Conservation (phyloP, 345 rosid species). For the Sonneratia alba region DNA sequence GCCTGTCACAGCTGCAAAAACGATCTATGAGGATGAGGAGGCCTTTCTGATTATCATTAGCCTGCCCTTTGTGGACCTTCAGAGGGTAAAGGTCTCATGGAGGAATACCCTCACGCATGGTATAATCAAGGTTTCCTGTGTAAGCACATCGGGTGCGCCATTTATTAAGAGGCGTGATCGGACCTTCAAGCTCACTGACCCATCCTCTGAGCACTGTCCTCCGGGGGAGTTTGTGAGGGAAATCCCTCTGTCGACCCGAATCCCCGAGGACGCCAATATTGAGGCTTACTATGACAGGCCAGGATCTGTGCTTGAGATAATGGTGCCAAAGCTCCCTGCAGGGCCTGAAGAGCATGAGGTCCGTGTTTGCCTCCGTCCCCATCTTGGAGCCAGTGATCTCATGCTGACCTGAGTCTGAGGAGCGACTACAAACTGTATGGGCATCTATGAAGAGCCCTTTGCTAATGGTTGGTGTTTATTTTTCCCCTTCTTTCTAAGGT, state of each 20-base stretch:
- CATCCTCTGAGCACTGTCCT: conserved; percentile 90
- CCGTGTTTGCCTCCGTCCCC: conserved; percentile 82
- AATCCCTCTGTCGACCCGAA: conserved; percentile 72
- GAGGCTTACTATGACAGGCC: conserved; percentile 88
- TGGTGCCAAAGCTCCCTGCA: conserved; percentile 75
- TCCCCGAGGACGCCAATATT: conserved; percentile 90
- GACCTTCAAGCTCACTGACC: conserved; percentile 89
- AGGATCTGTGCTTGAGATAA: conserved; percentile 87
- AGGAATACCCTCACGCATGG: conserved; percentile 76
- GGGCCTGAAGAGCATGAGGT: conserved; percentile 96
- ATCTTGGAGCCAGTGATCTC: conserved; percentile 60
- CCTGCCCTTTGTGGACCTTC: conserved; percentile 85
- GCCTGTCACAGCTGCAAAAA: conserved; percentile 91
- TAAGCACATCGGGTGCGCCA: conserved; percentile 72
- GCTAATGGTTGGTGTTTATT: background rate
- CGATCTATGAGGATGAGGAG: conserved; percentile 81
- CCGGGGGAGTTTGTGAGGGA: conserved; percentile 96
- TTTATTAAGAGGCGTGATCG: conserved; percentile 79
- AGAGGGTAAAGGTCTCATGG: conserved; percentile 96
- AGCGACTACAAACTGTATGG: background rate
- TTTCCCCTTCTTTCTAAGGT: background rate
- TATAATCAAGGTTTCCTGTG: conserved; percentile 73
- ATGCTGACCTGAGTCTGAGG: conserved; percentile 47
- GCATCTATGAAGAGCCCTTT: background rate
- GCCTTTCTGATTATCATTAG: conserved; percentile 76